Evolutionary conservation across 2,329 filamentous ascomycete species (phyloP), one percentile per base, ranked within the genome.

Genomic region (Colletotrichum zoysiae): DNA sequence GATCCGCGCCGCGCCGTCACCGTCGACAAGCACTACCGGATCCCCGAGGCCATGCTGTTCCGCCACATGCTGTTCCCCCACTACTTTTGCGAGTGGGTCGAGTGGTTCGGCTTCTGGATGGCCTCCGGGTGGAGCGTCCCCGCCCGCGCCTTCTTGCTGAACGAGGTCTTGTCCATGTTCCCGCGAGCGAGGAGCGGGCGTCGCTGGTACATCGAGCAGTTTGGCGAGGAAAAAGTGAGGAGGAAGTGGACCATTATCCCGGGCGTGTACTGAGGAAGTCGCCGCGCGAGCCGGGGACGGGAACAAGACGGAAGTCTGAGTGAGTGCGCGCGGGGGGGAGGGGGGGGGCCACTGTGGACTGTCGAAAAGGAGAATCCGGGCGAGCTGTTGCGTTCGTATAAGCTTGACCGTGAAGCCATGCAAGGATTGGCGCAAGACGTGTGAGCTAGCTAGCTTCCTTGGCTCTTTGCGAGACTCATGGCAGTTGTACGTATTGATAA

Each of bases 11-110:
- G 74, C 12, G 55, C 56, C 14, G 64, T 57, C 44, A 72, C 78
- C 74, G 90, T 93, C 73, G 88, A 93, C 57, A 97, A 96, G 83
- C 89, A 97, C 73, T 98, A 98, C 80, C 90, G 93, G 83, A 89
- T 99, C 64, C 96, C 96, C 0, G 86, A 93, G 78, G 92, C 92
- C 62, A 95, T 95, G 0, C 82, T 97, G 61, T 99, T 98, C 82
- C 86, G 88, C 75, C 92, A 91, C 77, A 89, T 97, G 78, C 86
- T 98, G 71, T 97, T 92, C 81, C 95, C 96, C 75, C 96, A 99
- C 81, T 99, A 98, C 81, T 86, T 97, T n/a, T 93, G 92, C 79
- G 96, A 99, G 84, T 99, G 96, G 96, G 80, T 97, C 65, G 96
- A 99, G 86, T 99, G 96, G 96, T 81, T 88, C 4, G 96, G 96